Evolutionary conservation across 257 asterid species (phyloP), one percentile per base, ranked within the genome.

Genomic region (Gynochthodes officinalis): DNA sequence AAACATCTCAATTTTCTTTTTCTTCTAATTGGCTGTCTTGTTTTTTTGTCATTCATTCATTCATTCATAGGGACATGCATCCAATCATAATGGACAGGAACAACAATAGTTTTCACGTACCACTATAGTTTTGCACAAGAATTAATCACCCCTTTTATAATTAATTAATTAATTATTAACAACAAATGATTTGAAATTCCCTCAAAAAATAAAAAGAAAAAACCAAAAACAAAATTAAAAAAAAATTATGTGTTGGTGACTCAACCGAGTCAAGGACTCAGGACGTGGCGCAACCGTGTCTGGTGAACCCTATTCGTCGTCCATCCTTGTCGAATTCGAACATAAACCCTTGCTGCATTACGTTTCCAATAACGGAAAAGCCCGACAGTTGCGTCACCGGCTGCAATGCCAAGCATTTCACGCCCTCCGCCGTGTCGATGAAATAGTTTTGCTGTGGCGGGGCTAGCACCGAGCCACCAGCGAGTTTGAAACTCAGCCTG

Each of bases 341-440:
- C 46, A 75, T 70, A 64, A 80, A 92, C 0, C 98, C 98, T 68
- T 92, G 98, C 42, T 92, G 96, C 96, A 92, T 90, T 64, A 92
- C 46, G 82, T 92, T 92, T 40, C 96, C 98, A n/a, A 92, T 72
- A 23, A 92, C 86, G 9, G 96, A 84, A 21, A 82, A 83, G 0
- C 94, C 96, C 11, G 77, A 57, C 0, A 74, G 77, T 18, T 90
- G 62, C 0, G 72, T 11, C 4, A 88, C 87, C 0, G 96, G 93
- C 64, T 86, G 94, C 84, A 92, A 67, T 19, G 96, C 96, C 69
- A 92, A 28, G 78, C 98, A 92, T 76, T 87, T 88, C 9, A 86
- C 83, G 27, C 71, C 86, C 33, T 83, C 85, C 0, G 90, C 87
- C 12, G 90, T 76, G 54, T 90, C 96, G 11, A 92, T 79, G 72